Evolutionary conservation across 1,284 basidiomycete species (phyloP), one percentile per base, ranked within the genome.

Genomic region (Leccinum pseudoinsigne): DNA sequence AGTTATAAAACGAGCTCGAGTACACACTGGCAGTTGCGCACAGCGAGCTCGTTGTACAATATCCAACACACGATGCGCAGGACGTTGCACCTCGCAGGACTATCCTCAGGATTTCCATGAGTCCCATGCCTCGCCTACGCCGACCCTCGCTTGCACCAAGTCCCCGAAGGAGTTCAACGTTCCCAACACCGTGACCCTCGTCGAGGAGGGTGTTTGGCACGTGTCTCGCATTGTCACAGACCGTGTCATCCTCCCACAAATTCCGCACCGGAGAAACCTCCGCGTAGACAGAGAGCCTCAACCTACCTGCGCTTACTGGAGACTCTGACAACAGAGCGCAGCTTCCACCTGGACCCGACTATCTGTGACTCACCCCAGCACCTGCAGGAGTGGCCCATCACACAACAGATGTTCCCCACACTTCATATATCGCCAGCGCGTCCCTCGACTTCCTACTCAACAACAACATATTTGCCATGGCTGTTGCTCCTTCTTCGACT

Each of bases 241-340:
- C 68, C 1, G 54, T 59, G 65, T 26, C 63, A 65, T 65, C 55
- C 58, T 23, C 71, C 79, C 18, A 61, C 76, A 8, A 69, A 73
- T 26, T 61, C 69, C 2, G 26, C 68, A 5, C 71, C 76, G 2
- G 68, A 77, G 59, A 75, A 76, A 56, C 75, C 79, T 61, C 80
- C 80, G 68, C 78, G 80, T 40, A 73, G 80, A 61, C 74, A 78
- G 36, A 74, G 79, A 60, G 47, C 71, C 2, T 66, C 74, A 45
- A 36, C 74, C 21, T 47, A 26, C 56, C 64, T 28, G 26, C 74
- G 8, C 53, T 57, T 8, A n/a, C 59, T 53, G 80, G 74, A 71
- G 81, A 83, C 45, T 55, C 73, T 2, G 79, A 82, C 53, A 76
- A 76, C 2, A 66, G 73, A 47, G 31, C 31, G 31, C 31, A 31